phyloP scores from a whole-genome alignment of 306 rosid genomes.

The Medicago arabica region DNA sequence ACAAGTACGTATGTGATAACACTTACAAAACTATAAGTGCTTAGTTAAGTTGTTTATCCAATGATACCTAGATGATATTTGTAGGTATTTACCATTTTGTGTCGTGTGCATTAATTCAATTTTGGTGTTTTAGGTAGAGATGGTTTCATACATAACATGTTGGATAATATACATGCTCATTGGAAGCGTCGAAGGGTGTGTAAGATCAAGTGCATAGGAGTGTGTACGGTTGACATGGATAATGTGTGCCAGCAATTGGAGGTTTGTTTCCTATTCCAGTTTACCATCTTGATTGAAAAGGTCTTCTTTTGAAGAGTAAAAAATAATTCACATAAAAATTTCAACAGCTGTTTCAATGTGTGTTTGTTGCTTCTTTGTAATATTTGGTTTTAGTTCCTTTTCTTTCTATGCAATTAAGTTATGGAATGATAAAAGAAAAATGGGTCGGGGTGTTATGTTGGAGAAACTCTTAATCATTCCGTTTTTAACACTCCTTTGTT shows the following conservation, averaged over 20 bases:
- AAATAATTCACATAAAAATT: neutral
- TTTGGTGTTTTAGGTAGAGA: conserved; percentile 76
- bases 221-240: conserved; percentile 87
- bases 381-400: neutral
- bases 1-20: neutral
- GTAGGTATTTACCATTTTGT: too few relatives aligned
- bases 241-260: conserved; percentile 77
- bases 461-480: conserved; percentile 2
- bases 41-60: neutral
- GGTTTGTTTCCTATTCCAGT: conserved; percentile 50
- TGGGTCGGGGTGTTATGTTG: neutral
- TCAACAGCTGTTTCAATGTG: neutral
- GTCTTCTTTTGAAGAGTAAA: neutral
- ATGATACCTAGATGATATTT: too few relatives aligned
- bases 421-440: neutral
- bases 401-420: conserved; percentile 3
- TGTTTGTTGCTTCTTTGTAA: conserved; percentile 19
- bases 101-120: neutral
- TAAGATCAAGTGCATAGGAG: conserved; percentile 92
- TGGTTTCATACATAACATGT: conserved; percentile 96
- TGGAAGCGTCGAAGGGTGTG: conserved; percentile 96
- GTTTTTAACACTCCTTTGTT: conserved; percentile 15
- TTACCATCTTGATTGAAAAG: conserved; percentile 18
- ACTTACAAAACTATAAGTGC: neutral
- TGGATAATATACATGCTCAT: conserved; percentile 97